phyloP scores from a whole-genome alignment of 805 yeast species.

The Saturnispora bothae region DNA sequence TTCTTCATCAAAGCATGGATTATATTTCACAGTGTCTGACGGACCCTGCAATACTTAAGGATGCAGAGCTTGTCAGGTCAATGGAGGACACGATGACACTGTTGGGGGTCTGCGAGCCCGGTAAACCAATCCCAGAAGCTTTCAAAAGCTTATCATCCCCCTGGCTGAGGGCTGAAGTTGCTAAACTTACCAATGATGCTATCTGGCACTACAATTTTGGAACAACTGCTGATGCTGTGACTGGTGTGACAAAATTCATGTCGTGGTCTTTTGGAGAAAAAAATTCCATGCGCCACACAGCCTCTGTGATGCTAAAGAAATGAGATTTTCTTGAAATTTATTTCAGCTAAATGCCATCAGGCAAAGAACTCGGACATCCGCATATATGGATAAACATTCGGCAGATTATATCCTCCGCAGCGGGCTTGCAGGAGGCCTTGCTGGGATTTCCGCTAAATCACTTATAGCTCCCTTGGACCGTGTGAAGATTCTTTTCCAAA shows the following conservation, averaged over 20 bases:
- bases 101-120: conserved; percentile 3
- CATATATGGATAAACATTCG: conserved; percentile 51
- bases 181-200: conserved; percentile 4
- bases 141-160: not conserved
- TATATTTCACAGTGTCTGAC: not conserved
- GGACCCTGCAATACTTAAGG: not conserved
- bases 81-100: conserved; percentile 9
- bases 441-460: conserved; percentile 95
- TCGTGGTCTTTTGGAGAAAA: conserved; percentile 5
- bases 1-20: conserved; percentile 2
- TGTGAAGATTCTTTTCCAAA: conserved; percentile 89
- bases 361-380: not conserved
- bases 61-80: not conserved
- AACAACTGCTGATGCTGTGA: not conserved
- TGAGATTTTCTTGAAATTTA: no score
- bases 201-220: conserved; percentile 1
- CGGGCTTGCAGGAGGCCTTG: conserved; percentile 90
- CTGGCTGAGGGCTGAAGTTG: not conserved
- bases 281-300: not conserved
- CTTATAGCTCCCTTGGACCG: conserved; percentile 92
- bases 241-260: not conserved
- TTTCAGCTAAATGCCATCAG: not conserved
- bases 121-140: conserved; percentile 6
- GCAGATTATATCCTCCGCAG: conserved; percentile 71
- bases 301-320: conserved; percentile 1